These are phyloP conservation scores for Clitoria ternatea DNA, from an alignment of 306 rosid genomes.

Conservation along the genomic window DNA sequence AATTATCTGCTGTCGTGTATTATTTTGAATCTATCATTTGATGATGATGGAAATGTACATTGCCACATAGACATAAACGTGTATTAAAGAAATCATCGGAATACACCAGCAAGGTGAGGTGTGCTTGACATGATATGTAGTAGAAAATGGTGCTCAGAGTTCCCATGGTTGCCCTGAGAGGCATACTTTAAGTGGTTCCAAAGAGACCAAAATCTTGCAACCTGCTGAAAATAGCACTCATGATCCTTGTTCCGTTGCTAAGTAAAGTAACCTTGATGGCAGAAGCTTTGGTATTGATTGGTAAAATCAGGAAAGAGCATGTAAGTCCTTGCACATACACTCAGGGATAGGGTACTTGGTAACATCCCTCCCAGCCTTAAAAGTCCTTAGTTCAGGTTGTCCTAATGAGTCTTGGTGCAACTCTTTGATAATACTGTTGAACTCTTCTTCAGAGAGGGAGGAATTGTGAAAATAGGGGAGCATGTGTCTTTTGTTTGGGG, in stretches of 20 bases:
- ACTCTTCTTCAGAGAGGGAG: conserved; percentile 68
- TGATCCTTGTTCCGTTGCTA: background rate
- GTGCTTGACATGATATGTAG: conserved; percentile 6
- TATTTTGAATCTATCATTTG: conserved; percentile 12
- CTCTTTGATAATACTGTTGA: conserved; percentile 55
- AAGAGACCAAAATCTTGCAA: conserved; percentile 29
- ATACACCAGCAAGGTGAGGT: conserved; percentile 12
- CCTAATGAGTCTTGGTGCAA: conserved; percentile 80
- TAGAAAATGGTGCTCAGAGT: background rate
- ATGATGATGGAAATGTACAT: conserved; percentile 8
- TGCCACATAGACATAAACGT: background rate
- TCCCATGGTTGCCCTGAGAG: conserved; percentile 11
- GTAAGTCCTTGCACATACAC: conserved; percentile 78
- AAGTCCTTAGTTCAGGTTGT: conserved; percentile 68
- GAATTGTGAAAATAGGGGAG: conserved; percentile 66
- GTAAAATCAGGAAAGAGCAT: background rate
- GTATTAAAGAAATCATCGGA: background rate
- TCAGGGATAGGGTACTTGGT: conserved; percentile 84
- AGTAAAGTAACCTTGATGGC: background rate
- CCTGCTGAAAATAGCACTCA: conserved; percentile 5
- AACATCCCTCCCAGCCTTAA: conserved; percentile 70
- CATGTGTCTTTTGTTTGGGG: conserved; percentile 96
- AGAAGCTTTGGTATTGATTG: conserved; percentile 24
- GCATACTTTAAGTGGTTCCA: background rate
- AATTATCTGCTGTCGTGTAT: conserved; percentile 30